Evolutionary conservation across 306 rosid species (phyloP).

Genomic region (Vigna radiata): DNA sequence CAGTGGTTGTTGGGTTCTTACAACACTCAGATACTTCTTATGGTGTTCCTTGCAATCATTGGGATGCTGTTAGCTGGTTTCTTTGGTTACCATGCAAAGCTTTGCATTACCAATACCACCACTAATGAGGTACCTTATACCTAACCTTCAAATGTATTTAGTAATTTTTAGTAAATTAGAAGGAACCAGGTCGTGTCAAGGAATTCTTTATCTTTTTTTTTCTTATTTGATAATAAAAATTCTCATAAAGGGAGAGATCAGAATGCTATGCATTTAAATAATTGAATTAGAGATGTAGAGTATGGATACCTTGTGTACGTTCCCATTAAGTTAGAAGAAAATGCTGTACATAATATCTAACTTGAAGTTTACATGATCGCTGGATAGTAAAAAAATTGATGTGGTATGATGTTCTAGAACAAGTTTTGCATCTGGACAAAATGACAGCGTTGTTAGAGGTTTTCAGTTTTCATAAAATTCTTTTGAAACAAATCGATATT

Average conservation of each 20-base stretch:
- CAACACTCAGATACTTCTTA: conserved; percentile 83
- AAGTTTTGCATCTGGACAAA: not conserved
- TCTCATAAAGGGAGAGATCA: not conserved
- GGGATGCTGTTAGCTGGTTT: conserved; percentile 79
- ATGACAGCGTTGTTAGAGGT: not conserved
- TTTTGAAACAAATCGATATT: not conserved
- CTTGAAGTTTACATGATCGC: not conserved
- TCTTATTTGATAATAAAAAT: conserved; percentile 10
- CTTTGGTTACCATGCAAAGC: conserved; percentile 88
- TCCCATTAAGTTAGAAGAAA: conserved; percentile 4
- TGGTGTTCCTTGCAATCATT: conserved; percentile 82
- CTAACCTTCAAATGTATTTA: conserved; percentile 27
- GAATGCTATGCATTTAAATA: conserved; percentile 6
- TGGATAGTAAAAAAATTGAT: not conserved
- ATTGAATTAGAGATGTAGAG: not conserved
- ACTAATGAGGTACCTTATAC: conserved; percentile 81
- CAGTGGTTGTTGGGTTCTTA: conserved; percentile 92
- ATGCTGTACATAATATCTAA: not conserved
- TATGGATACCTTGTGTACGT: not conserved
- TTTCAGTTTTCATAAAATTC: not conserved
- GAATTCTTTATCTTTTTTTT: not conserved
- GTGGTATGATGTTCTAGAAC: conserved; percentile 17
- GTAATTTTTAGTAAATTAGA: conserved; percentile 3
- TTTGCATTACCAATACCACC: conserved; percentile 87
- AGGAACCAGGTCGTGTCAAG: conserved; percentile 16